phyloP scores from a whole-genome alignment of 1,284 basidiomycete species.

The Ceratobasidium sp. region DNA sequence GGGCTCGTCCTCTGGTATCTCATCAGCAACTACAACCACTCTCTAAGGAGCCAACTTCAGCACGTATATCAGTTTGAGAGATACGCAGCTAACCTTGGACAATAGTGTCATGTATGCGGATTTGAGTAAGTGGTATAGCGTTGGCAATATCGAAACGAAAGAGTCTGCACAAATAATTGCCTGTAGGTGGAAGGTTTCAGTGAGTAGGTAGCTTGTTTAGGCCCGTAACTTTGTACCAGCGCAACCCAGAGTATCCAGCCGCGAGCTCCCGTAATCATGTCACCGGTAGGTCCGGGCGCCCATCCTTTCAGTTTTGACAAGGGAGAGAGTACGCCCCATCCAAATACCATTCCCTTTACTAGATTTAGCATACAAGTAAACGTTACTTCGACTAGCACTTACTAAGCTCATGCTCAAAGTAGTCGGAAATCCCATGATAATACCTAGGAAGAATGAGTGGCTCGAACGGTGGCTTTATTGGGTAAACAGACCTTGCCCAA shows the following conservation, averaged over 20 bases:
- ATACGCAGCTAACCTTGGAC: conserved; percentile 7
- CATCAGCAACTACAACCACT: conserved; percentile 6
- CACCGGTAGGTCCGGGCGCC: conserved; percentile 89
- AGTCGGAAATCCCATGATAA: conserved; percentile 98
- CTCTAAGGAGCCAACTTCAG: not conserved
- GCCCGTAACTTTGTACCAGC: conserved; percentile 54
- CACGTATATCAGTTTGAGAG: not conserved
- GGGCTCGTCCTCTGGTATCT: conserved; percentile 30
- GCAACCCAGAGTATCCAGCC: conserved; percentile 97
- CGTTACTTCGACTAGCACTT: conserved; percentile 47
- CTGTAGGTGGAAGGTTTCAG: not conserved
- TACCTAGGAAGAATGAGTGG: conserved; percentile 63
- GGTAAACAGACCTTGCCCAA: conserved; percentile 78
- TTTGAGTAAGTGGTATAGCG: conserved; percentile 11
- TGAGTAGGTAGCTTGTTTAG: not conserved
- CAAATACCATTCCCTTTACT: conserved; percentile 87
- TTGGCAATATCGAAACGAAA: conserved; percentile 83
- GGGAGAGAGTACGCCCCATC: conserved; percentile 93
- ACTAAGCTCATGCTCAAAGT: conserved; percentile 93
- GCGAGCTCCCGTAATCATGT: conserved; percentile 84
- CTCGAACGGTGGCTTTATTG: not conserved
- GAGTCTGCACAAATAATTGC: conserved; percentile 96
- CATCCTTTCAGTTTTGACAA: conserved; percentile 83
- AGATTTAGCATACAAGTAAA: not conserved
- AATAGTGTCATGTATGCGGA: conserved; percentile 12